phyloP scores from a whole-genome alignment of 495 filamentous ascomycete genomes.

The Penicillium lagena region DNA sequence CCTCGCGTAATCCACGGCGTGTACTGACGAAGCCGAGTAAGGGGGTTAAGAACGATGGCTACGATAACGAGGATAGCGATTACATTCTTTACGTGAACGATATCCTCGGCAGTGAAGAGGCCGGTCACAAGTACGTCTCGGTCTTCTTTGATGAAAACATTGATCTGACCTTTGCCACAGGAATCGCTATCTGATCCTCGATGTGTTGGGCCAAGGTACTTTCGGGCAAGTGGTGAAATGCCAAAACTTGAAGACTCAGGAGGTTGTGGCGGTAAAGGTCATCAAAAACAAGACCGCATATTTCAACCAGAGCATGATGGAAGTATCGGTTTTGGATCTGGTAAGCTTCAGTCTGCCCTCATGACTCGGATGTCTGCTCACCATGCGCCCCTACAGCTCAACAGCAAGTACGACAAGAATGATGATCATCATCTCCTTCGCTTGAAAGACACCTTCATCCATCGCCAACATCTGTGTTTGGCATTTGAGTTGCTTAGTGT shows the following conservation, averaged over 20 bases:
- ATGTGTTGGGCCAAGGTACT: slow-evolving; percentile 96
- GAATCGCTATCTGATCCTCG: slow-evolving; percentile 96
- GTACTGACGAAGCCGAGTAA: slow-evolving; percentile 99
- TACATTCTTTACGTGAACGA: slow-evolving; percentile 99
- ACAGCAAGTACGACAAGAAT: slow-evolving; percentile 97
- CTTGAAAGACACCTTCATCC: slow-evolving; percentile 97
- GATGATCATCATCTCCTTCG: slow-evolving; percentile 97
- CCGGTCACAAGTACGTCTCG: slow-evolving; percentile 77
- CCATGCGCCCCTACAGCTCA: slow-evolving; percentile 54
- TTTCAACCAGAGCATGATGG: slow-evolving; percentile 99
- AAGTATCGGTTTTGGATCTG: slow-evolving; percentile 95
- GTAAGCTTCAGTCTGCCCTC: slow-evolving; percentile 40
- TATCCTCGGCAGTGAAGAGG: slow-evolving; percentile 95
- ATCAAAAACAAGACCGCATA: slow-evolving; percentile 99
- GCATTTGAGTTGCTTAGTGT: slow-evolving; percentile 97
- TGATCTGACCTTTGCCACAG: slow-evolving; percentile 30
- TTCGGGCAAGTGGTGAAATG: slow-evolving; percentile 99
- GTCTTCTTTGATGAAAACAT: no score
- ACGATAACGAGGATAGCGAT: slow-evolving; percentile 98
- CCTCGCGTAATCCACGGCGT: slow-evolving; percentile 91
- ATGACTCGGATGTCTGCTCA: slow-evolving; percentile 15
- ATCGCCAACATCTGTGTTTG: slow-evolving; percentile 93
- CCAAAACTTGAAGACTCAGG: slow-evolving; percentile 95
- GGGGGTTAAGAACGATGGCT: slow-evolving; percentile 97
- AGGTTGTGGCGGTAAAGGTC: slow-evolving; percentile 98